A percentile compares a stretch with the other conserved stretches of the same genome.
Conservation (phyloP, 2,329 filamentous ascomycete genomes). For the Trichoderma semiorbis region DNA sequence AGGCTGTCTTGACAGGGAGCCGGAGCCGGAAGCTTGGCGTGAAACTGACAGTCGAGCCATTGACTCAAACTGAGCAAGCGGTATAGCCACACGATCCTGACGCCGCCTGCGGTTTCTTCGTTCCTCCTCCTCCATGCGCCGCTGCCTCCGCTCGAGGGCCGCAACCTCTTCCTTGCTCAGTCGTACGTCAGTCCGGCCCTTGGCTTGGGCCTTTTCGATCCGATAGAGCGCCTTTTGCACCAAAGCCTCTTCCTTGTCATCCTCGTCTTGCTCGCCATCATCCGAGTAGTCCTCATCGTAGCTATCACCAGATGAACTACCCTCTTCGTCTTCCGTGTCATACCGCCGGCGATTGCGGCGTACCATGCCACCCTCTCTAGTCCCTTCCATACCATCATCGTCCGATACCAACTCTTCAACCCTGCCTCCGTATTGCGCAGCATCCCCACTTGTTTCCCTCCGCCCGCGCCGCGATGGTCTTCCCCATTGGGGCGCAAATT, state of each 20-base stretch:
- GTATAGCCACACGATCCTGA: constrained; percentile 50
- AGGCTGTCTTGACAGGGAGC: constrained; percentile 1
- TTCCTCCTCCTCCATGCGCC: constrained; percentile 53
- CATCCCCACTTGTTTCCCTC: constrained; percentile 55
- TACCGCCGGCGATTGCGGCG: constrained; percentile 36
- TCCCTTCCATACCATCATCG: constrained; percentile 56
- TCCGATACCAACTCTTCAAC: constrained; percentile 68
- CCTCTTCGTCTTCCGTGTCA: constrained; percentile 34
- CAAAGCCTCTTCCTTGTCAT: constrained; percentile 63
- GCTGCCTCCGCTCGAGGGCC: constrained; percentile 67
- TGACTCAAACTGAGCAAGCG: constrained; percentile 50
- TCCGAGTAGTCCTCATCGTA: constrained; percentile 38
- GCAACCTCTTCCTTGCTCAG: constrained; percentile 77
- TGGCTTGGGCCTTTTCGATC: constrained; percentile 72
- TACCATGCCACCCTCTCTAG: constrained; percentile 35
- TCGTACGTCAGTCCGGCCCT: constrained; percentile 74
- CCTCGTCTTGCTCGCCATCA: constrained; percentile 24
- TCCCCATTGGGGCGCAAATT: constrained; percentile 93
- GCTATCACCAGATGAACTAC: constrained; percentile 20
- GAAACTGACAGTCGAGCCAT: constrained; percentile 32
- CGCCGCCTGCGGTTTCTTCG: constrained; percentile 37
- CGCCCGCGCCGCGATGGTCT: constrained; percentile 93
- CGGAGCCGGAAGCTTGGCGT: not conserved
- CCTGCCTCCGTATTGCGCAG: constrained; percentile 38
- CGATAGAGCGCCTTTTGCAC: constrained; percentile 75